These are phyloP conservation scores for Lasiodiplodia theobromae DNA, from an alignment of 2,329 filamentous ascomycete species.

Conservation along the genomic window DNA sequence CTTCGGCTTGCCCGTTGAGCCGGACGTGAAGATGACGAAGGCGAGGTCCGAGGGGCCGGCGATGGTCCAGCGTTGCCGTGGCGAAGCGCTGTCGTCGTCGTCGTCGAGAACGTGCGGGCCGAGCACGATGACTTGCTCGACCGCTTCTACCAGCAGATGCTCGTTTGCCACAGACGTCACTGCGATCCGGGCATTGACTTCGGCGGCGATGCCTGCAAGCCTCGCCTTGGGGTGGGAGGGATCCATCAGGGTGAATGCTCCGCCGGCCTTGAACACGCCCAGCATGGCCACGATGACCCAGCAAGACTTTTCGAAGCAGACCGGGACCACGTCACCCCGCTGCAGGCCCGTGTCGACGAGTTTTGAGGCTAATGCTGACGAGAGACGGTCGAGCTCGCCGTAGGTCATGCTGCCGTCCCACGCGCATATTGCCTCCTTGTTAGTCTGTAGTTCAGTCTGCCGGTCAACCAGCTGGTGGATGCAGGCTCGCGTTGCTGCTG, in stretches of 20 bases:
- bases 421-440: slow-evolving; percentile 39
- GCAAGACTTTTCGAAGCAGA: slow-evolving; percentile 48
- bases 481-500: too few relatives aligned
- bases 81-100: too few relatives aligned
- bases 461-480: too few relatives aligned
- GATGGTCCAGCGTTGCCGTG: too few relatives aligned
- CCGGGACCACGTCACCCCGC: slow-evolving; percentile 43
- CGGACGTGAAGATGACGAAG: slow-evolving; percentile 32
- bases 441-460: too few relatives aligned
- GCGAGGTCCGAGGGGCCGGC: not conserved
- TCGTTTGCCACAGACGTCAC: too few relatives aligned
- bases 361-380: slow-evolving; percentile 41
- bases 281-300: slow-evolving; percentile 47
- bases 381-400: slow-evolving; percentile 38
- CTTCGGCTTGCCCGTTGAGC: slow-evolving; percentile 39
- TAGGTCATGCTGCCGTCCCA: slow-evolving; percentile 45
- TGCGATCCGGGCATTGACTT: not conserved
- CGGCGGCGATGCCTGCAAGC: not conserved
- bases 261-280: slow-evolving; percentile 48
- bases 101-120: too few relatives aligned
- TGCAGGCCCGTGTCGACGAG: slow-evolving; percentile 37
- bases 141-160: too few relatives aligned
- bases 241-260: slow-evolving; percentile 46
- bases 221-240: slow-evolving; percentile 23
- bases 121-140: not conserved